These are phyloP conservation scores for Tribonema minus DNA, from an alignment of 108 stramenopile species.

Conservation along the genomic window DNA sequence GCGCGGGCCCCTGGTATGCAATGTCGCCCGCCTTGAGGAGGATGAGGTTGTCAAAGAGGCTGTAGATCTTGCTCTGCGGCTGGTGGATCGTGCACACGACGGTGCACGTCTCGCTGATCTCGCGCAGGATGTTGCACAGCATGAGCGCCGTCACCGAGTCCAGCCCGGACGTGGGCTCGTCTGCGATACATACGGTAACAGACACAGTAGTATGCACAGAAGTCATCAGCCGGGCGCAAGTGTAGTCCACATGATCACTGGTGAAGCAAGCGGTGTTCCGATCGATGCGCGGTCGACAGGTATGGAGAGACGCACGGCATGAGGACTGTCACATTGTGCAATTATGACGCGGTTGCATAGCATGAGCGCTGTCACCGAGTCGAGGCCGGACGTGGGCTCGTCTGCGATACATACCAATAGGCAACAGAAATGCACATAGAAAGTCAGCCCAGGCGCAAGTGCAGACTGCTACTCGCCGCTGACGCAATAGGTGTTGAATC, in stretches of 20 bases:
- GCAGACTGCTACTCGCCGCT: too few relatives aligned
- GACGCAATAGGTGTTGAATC: too few relatives aligned
- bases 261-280: too few relatives aligned
- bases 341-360: not conserved
- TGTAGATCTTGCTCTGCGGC: slow-evolving; percentile 13
- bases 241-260: too few relatives aligned
- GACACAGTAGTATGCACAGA: too few relatives aligned
- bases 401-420: too few relatives aligned
- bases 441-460: too few relatives aligned
- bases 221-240: too few relatives aligned
- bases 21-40: slow-evolving; percentile 15
- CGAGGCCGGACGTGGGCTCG: slow-evolving; percentile 52
- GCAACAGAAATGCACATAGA: too few relatives aligned
- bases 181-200: too few relatives aligned
- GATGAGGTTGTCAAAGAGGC: slow-evolving; percentile 17
- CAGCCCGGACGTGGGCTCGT: slow-evolving; percentile 53
- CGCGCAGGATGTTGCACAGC: not conserved
- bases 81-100: slow-evolving; percentile 46
- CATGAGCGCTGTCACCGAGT: slow-evolving; percentile 7
- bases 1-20: not conserved
- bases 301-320: not conserved
- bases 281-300: not conserved
- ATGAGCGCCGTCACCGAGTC: slow-evolving; percentile 16
- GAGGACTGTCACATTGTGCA: slow-evolving; percentile 22
- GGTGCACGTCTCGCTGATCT: not conserved